These are phyloP conservation scores for Colletotrichum orbiculare DNA, from an alignment of 2,329 filamentous ascomycete genomes.

Conservation along the genomic window DNA sequence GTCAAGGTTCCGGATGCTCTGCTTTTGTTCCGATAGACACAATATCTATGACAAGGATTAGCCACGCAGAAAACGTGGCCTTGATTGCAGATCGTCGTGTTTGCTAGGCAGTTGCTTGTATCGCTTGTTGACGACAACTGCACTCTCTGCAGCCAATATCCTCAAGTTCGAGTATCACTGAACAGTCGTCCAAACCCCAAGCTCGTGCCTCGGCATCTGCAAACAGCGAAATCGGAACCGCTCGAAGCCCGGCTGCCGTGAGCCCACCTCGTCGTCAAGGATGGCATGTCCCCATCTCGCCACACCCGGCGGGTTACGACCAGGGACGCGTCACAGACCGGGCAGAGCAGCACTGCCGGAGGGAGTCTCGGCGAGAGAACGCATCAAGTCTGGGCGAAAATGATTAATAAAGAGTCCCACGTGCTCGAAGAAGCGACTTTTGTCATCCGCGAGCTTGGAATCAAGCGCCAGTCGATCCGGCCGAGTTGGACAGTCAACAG, in stretches of 20 bases:
- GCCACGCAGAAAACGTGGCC: too few species aligned
- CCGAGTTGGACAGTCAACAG: not conserved
- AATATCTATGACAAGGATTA: too few species aligned
- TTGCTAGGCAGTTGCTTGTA: too few species aligned
- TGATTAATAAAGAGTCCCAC: constrained; percentile 7
- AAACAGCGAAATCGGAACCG: constrained; percentile 1
- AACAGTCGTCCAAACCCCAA: not conserved
- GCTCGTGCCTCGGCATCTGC: not conserved
- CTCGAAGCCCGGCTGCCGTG: not conserved
- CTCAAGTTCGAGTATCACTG: not conserved
- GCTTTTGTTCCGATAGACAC: too few species aligned
- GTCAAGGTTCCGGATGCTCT: too few species aligned
- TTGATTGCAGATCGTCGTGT: too few species aligned
- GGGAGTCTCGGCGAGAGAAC: not conserved
- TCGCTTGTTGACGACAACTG: too few species aligned
- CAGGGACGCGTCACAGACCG: constrained; percentile 14
- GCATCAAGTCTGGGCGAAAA: not conserved
- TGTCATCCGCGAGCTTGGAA: not conserved
- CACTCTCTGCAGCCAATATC: too few species aligned
- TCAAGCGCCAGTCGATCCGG: constrained; percentile 7
- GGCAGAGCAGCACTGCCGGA: not conserved
- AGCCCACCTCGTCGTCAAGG: not conserved
- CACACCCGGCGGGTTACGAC: not conserved
- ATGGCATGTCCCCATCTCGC: constrained; percentile 1
- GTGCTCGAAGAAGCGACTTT: constrained; percentile 5